Evolutionary conservation across 139 green algal species (phyloP), one percentile per base, ranked within the genome.

Genomic region (Coelastrella sp.): DNA sequence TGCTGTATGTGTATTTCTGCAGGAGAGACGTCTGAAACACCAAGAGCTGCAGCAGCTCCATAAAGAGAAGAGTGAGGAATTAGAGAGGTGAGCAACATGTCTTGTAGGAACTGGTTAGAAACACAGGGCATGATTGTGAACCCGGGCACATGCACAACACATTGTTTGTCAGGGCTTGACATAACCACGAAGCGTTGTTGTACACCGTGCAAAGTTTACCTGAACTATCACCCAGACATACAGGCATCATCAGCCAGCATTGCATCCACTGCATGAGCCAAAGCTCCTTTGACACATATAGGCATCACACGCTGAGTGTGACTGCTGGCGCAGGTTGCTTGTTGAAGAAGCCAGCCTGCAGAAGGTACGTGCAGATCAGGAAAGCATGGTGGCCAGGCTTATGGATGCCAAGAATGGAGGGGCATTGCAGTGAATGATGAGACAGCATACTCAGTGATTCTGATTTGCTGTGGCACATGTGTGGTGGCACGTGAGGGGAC

Each of bases 301-400:
- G 11, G 45, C 45, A 57, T 23, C 11, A 13, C 11, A 57, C 11
- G 15, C 45, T 23, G 11, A 57, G 15, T 11, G 45, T 57, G 45
- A 9, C 11, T 57, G 45, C 15, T 57, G 45, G 11, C 45, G 85
- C 80, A 94, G 91, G 86, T 59, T 95, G 30, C 66, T 89, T 17
- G 83, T 89, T 21, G 91, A 95, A 67, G 91, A 95, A 80, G 83
- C 91, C 82, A 93, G 88, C 9, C 72, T 95, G 5, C 43, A 91
- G 37, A 90, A 92, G 27, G 91, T 93, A 30, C 92, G 85, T 77
- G 73, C 85, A 34, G 91, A 93, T 57, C 92, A 95, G 73, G 91
- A 94, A 32, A 81, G 91, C 62, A 80, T 93, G n/a, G 82, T 94
- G 60, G 84, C 87, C 37, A 94, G 93, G 84, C 86, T 95, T 27